These are phyloP conservation scores for Cicer yamashitae DNA, from an alignment of 306 rosid species.

Conservation along the genomic window DNA sequence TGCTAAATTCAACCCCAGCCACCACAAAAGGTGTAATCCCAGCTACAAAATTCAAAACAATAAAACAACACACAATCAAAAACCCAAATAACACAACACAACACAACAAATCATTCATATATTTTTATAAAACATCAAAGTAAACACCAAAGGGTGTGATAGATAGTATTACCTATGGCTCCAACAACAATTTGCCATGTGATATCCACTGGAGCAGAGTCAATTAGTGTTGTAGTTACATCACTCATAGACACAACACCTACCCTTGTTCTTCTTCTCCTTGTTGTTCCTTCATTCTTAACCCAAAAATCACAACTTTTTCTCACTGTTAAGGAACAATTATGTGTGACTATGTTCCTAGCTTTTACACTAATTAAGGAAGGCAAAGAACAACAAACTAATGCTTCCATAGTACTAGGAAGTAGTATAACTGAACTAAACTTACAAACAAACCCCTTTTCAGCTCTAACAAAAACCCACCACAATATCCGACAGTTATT, in stretches of 20 bases:
- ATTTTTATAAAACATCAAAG: not conserved
- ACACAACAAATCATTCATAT: constrained; percentile 9
- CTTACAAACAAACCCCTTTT: not conserved
- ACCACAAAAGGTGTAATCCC: constrained; percentile 90
- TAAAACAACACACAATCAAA: constrained; percentile 10
- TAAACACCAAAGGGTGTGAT: not conserved
- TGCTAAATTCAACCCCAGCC: constrained; percentile 89
- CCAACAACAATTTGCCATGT: constrained; percentile 60
- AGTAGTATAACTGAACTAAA: not conserved
- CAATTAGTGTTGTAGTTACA: constrained; percentile 47
- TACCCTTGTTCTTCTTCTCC: constrained; percentile 28
- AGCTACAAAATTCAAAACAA: constrained; percentile 57
- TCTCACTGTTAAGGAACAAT: not conserved
- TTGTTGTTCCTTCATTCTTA: constrained; percentile 22
- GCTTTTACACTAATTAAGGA: constrained; percentile 35
- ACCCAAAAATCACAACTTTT: constrained; percentile 3
- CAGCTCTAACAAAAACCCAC: not conserved
- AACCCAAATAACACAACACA: constrained; percentile 8
- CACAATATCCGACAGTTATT: constrained; percentile 5
- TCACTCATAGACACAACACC: constrained; percentile 38
- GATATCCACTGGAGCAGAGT: constrained; percentile 49
- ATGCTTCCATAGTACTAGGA: constrained; percentile 55
- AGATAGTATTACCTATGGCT: constrained; percentile 41
- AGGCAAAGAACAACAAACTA: constrained; percentile 36
- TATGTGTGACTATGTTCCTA: constrained; percentile 30